Evolutionary conservation across 371 early-diverging fungal genomes (phyloP), one percentile per base, ranked within the genome.

Genomic region (Rhizopus stolonifer): DNA sequence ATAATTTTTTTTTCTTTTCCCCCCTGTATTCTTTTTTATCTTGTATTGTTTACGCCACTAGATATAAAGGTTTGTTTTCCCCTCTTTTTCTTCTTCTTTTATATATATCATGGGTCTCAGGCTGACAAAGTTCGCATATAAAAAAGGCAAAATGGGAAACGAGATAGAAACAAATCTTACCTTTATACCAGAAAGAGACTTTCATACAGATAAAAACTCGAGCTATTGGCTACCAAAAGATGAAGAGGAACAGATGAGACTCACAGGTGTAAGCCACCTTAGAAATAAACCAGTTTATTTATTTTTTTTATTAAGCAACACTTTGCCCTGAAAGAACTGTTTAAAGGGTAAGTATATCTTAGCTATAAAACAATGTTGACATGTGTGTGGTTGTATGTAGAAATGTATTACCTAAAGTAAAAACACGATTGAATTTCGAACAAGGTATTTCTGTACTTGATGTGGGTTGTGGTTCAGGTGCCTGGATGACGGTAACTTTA

Each of bases 401-500:
- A 40, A 42, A 19, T 26, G 14, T 23, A 42, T 9, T 33, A 43
- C 17, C 6, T 22, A 13, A 23, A 23, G 31, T 49, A 48, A 22
- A n/a, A 49, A 43, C 23, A 56, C 31, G 14, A 9, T 19, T 58
- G 7, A 32, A 46, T 47, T 47, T 58, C 19, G 31, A 53, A 13
- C 46, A 49, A 3, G 56, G 56, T 7, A n/a, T 43, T 0, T 13
- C 39, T 7, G 64, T 70, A 10, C 36, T 74, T 1, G 75, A 74
- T 31, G 62, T 70, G 17, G 75, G 75, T 1, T 62, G 67, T 66
- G 75, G 75, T 23, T 55, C 71, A 22, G 75, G 75, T 31, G 71
- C 71, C 18, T 74, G 75, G 33, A 21, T 52, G n/a, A 52, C 34
- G 54, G 60, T 60, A 45, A 43, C 14, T 46, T 36, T 29, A 11